A percentile compares a stretch with the other conserved stretches of the same genome.
Conservation (phyloP, 2,329 filamentous ascomycete species). For the Pseudogymnoascus sp. region DNA sequence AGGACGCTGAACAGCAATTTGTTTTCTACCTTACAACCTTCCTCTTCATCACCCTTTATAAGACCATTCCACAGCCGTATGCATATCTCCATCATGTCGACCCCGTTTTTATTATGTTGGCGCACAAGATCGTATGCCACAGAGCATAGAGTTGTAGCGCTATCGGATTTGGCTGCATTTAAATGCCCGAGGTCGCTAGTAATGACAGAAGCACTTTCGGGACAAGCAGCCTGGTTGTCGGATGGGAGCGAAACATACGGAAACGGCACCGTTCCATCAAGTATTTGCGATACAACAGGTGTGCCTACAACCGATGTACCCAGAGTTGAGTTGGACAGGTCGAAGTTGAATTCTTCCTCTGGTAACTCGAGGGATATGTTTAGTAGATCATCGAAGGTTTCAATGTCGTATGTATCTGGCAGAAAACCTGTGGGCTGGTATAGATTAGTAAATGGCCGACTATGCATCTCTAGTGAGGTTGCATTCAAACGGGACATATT, state of each 20-base stretch:
- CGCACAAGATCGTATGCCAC: not conserved
- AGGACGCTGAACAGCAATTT: not conserved
- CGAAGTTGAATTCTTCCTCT: not conserved
- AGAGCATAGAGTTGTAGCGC: not conserved
- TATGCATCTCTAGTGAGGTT: not conserved
- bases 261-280: not conserved
- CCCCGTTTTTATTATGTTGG: not conserved
- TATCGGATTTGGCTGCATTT: conserved; percentile 20
- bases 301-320: not conserved
- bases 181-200: not conserved
- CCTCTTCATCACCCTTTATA: not conserved
- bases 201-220: not conserved
- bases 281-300: not conserved
- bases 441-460: not conserved
- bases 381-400: not conserved
- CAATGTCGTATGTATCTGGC: not conserved
- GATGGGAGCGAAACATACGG: not conserved
- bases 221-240: not conserved
- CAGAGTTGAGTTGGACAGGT: not conserved
- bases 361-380: not conserved
- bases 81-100: not conserved
- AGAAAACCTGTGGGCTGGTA: not conserved
- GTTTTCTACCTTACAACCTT: not conserved
- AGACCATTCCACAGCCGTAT: not conserved
- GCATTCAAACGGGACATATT: not conserved